These are phyloP conservation scores for Camellia japonica DNA, from an alignment of 148 eudicot species.

Conservation along the genomic window DNA sequence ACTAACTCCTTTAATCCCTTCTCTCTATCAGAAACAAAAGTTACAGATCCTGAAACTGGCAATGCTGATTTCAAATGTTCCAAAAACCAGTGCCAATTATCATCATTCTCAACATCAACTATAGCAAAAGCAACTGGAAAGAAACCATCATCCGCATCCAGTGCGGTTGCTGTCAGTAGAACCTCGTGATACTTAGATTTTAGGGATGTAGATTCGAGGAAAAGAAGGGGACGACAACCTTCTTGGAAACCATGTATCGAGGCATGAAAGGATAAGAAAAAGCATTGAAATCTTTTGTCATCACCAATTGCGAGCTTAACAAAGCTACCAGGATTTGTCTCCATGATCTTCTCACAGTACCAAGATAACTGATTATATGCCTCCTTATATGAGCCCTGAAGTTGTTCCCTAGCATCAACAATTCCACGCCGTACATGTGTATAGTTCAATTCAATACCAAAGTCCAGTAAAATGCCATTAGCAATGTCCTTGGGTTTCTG, in stretches of 20 bases:
- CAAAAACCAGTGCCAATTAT: conserved; percentile 54
- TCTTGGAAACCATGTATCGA: conserved; percentile 37
- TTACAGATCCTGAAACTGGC: conserved; percentile 32
- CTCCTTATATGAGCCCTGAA: conserved; percentile 43
- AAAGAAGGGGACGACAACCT: conserved; percentile 52
- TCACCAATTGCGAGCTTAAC: conserved; percentile 29
- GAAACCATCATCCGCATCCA: conserved; percentile 52
- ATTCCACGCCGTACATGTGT: conserved; percentile 51
- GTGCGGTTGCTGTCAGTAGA: conserved; percentile 47
- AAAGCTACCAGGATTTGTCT: conserved; percentile 45
- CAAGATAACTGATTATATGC: conserved; percentile 19
- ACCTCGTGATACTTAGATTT: conserved; percentile 43
- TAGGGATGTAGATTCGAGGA: conserved; percentile 43
- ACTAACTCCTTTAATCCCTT: conserved; percentile 34
- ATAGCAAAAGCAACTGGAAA: conserved; percentile 55
- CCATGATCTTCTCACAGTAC: conserved; percentile 37
- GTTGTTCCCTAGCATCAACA: conserved; percentile 45
- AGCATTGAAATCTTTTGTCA: conserved; percentile 38
- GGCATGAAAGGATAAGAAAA: conserved; percentile 42
- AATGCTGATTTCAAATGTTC: conserved; percentile 40
- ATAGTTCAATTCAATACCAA: conserved; percentile 37
- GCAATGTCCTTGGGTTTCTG: conserved; percentile 51
- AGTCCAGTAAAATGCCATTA: conserved; percentile 35
- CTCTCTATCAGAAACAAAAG: conserved; percentile 52
- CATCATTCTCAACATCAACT: conserved; percentile 40